Evolutionary conservation across 192 early-diverging fungal genomes (phyloP), one percentile per base, ranked within the genome.

Genomic region (Jimgerdemannia lactiflua): DNA sequence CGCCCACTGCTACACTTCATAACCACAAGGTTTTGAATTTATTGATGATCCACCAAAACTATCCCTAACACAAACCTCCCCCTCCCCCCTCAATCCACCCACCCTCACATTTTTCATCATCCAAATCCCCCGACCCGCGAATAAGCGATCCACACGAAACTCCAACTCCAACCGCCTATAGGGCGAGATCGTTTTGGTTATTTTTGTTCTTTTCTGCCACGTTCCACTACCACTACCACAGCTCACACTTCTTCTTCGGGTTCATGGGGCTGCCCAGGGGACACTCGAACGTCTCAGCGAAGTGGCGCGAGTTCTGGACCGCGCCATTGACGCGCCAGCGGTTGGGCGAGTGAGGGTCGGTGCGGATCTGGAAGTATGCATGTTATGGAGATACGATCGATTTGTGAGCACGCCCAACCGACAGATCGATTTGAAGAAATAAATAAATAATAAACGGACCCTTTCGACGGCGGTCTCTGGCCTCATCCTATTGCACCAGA

Each of bases 321-420:
- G 86, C 90, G 10, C 92, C 94, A 65, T 87, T 91, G n/a, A 94
- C 92, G 49, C 93, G 85, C 86, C 86, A 90, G 54, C 78, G 72
- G 18, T 83, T 73, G 14, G 92, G 92, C 0, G 91, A 85, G 73
- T 95, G 94, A 9, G 83, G 85, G 77, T 94, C 90, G 42, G 88
- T 91, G 14, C 85, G 69, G 7, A 93, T 64, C 85, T 86, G 77
- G 4, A 71, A 10, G 10, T 66, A 41, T 40, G 19, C 7, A 29
- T 75, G 40, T 7, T 67, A 29, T 29, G 29, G 29, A 29, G 29
- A 29, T 29, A 29, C 29, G 29, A 67, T 19, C 44, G 3, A 72
- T 29, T 4, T 8, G 64, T 64, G 42, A 11, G 66, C 39, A 11
- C n/a, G 49, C 19, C 40, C 20, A 74, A 29, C 29, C 29, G 29